phyloP scores from a whole-genome alignment of 2,329 filamentous ascomycete genomes.

The Boeremia lycopersici region DNA sequence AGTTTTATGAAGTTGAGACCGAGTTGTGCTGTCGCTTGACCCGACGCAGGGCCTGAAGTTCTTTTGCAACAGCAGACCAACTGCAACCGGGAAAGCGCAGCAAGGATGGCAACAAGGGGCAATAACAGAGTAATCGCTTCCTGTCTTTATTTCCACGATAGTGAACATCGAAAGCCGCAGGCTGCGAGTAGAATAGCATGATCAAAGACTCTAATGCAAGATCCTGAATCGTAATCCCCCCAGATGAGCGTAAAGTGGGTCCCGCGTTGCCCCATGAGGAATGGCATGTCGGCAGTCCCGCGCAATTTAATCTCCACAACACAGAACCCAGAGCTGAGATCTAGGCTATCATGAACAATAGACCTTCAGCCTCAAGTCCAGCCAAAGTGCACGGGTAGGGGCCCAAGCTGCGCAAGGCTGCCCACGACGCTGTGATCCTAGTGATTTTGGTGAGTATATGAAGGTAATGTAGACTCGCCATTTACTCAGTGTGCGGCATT shows the following conservation, averaged over 20 bases:
- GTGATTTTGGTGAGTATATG: constrained; percentile 3
- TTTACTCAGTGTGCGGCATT: constrained; percentile 13
- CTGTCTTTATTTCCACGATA: background rate
- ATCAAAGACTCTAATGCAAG: background rate
- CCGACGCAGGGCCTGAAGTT: background rate
- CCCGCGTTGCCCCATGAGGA: background rate
- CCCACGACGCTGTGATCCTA: background rate
- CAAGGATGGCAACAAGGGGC: constrained; percentile 3
- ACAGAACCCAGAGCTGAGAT: constrained; percentile 11
- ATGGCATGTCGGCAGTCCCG: constrained; percentile 11
- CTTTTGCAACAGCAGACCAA: background rate
- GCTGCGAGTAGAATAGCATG: background rate
- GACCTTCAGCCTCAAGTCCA: constrained; percentile 4
- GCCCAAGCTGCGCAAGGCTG: background rate
- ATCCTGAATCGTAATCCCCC: constrained; percentile 10
- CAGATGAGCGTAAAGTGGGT: constrained; percentile 13
- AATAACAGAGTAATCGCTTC: background rate
- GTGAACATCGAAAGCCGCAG: background rate
- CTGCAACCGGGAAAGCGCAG: constrained; percentile 3
- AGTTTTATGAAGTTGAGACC: background rate
- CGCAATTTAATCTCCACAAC: constrained; percentile 12
- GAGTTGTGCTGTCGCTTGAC: constrained; percentile 5
- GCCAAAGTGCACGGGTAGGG: constrained; percentile 2
- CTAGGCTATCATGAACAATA: constrained; percentile 8
- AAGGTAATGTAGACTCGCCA: background rate